Conservation (phyloP, 805 yeast genomes). For the Pichia californica region DNA sequence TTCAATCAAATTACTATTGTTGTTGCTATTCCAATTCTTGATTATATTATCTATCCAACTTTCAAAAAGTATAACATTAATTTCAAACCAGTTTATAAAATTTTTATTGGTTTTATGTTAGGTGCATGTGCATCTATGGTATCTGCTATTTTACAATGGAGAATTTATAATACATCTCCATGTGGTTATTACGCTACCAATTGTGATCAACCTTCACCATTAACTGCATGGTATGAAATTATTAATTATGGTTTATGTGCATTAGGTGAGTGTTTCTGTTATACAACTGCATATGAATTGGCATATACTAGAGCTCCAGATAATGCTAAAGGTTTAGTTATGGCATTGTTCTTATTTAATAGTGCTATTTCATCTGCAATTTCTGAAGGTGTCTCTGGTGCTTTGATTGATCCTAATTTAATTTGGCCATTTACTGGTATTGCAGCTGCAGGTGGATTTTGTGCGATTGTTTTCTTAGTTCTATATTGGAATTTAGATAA, state of each 20-base stretch:
- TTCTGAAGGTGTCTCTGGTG: conserved; percentile 35
- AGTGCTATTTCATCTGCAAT: conserved; percentile 44
- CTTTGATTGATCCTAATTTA: conserved; percentile 35
- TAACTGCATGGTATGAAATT: conserved; percentile 30
- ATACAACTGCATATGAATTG: conserved; percentile 43
- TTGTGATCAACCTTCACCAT: conserved; percentile 28
- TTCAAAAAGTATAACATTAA: conserved; percentile 37
- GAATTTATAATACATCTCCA: conserved; percentile 42
- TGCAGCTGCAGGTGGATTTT: conserved; percentile 32
- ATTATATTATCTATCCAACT: conserved; percentile 40
- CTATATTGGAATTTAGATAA: conserved; percentile 29
- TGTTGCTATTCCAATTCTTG: conserved; percentile 44
- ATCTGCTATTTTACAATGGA: conserved; percentile 45
- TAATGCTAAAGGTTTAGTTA: conserved; percentile 46
- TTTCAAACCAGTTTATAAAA: conserved; percentile 39
- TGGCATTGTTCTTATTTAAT: conserved; percentile 36
- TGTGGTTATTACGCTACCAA: conserved; percentile 42
- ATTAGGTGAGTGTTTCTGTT: conserved; percentile 47
- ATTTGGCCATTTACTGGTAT: conserved; percentile 38
- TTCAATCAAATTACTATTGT: conserved; percentile 51
- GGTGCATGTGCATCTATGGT: conserved; percentile 42
- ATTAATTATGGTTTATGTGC: conserved; percentile 36
- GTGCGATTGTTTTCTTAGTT: conserved; percentile 25
- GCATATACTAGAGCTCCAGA: conserved; percentile 50
- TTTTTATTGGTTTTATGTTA: conserved; percentile 41